A percentile compares a stretch with the other conserved stretches of the same genome.
phyloP scores from a whole-genome alignment of 2,329 filamentous ascomycete genomes.

The Cephalotrichum gorgonifer region DNA sequence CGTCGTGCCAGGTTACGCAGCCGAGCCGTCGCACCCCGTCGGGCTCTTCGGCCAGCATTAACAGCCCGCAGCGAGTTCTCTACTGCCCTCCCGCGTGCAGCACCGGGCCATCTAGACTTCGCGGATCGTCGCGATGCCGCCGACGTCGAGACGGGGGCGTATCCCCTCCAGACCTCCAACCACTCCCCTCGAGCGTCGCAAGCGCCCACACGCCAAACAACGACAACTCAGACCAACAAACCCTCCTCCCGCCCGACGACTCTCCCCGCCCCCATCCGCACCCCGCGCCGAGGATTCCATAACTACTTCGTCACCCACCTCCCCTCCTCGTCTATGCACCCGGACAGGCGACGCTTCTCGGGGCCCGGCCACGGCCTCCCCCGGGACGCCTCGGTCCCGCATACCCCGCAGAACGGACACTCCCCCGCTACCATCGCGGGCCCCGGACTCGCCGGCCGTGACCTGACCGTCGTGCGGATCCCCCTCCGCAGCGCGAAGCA shows the following conservation, averaged over 20 bases:
- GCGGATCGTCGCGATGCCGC: neutral
- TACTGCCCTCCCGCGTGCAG: neutral
- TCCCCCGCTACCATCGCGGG: constrained; percentile 49
- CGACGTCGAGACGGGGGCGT: neutral
- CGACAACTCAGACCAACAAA: neutral
- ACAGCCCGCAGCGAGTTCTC: neutral
- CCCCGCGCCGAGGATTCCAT: constrained; percentile 55
- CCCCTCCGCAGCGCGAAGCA: constrained; percentile 90
- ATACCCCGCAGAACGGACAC: constrained; percentile 45
- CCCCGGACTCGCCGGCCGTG: constrained; percentile 51
- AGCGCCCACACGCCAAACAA: neutral
- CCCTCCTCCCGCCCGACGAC: neutral
- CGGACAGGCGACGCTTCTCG: constrained; percentile 57
- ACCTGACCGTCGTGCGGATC: constrained; percentile 90
- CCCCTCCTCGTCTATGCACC: constrained; percentile 84
- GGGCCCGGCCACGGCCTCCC: constrained; percentile 78
- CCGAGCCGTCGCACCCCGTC: neutral
- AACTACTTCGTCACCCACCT: constrained; percentile 97
- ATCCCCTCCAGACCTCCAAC: neutral
- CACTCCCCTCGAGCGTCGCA: constrained; percentile 52
- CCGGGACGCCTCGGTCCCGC: constrained; percentile 72
- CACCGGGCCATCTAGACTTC: too few species aligned
- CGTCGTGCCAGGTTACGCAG: constrained; percentile 4
- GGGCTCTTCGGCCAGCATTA: neutral
- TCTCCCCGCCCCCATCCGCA: neutral